These are phyloP conservation scores for Chaetoceros tenuissimus DNA, from an alignment of 108 stramenopile species.

Conservation along the genomic window DNA sequence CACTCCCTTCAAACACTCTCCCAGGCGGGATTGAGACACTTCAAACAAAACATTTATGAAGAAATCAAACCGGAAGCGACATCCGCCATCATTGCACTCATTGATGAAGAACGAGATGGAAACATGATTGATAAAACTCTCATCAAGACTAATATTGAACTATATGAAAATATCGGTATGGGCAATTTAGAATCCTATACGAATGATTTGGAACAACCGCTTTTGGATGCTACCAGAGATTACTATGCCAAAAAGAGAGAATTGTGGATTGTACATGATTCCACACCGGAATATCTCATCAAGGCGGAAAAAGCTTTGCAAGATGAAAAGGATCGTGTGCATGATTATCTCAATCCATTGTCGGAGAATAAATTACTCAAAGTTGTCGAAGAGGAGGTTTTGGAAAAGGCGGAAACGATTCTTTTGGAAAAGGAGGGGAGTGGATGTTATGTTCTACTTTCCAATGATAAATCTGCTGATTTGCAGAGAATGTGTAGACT, in stretches of 20 bases:
- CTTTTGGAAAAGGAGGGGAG: slow-evolving; percentile 96
- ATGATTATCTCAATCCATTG: slow-evolving; percentile 84
- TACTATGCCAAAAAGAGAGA: slow-evolving; percentile 90
- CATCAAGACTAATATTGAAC: slow-evolving; percentile 89
- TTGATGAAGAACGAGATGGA: slow-evolving; percentile 92
- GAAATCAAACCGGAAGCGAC: slow-evolving; percentile 86
- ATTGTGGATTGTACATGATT: slow-evolving; percentile 93
- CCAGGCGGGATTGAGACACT: slow-evolving; percentile 85
- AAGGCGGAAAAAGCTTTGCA: slow-evolving; percentile 93
- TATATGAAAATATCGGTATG: slow-evolving; percentile 98
- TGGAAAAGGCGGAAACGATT: slow-evolving; percentile 87
- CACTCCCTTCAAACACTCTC: slow-evolving; percentile 85
- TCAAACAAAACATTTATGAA: slow-evolving; percentile 92
- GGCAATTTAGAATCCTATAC: slow-evolving; percentile 87
- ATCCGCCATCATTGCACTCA: slow-evolving; percentile 81
- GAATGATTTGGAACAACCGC: slow-evolving; percentile 82
- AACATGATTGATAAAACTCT: slow-evolving; percentile 91
- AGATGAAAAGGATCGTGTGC: slow-evolving; percentile 84
- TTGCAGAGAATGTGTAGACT: slow-evolving; percentile 95
- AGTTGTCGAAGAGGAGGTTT: slow-evolving; percentile 91
- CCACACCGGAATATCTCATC: slow-evolving; percentile 94
- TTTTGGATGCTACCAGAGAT: slow-evolving; percentile 82
- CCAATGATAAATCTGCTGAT: slow-evolving; percentile 95
- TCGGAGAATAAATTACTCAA: slow-evolving; percentile 87
- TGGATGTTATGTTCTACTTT: slow-evolving; percentile 90